These are phyloP conservation scores for Cryptosporidium viatorum DNA, from an alignment of 169 alveolate genomes.

Conservation along the genomic window DNA sequence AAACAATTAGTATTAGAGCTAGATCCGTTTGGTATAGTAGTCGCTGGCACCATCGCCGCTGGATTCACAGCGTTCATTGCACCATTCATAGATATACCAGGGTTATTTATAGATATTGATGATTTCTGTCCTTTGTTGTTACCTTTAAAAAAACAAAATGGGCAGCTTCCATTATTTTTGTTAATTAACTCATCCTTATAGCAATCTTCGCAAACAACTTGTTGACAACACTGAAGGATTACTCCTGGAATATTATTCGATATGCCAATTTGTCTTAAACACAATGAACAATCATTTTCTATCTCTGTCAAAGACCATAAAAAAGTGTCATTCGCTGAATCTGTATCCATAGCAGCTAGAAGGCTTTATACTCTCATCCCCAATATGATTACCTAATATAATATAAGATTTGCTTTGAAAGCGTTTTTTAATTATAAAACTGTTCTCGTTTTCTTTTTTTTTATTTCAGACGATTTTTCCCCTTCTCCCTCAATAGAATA, in stretches of 20 bases:
- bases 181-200: conserved; percentile 63
- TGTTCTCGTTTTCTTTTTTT: neutral
- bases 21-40: conserved; percentile 17
- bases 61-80: conserved; percentile 6
- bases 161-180: conserved; percentile 72
- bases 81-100: conserved; percentile 39
- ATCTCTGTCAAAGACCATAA: conserved; percentile 75
- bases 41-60: neutral
- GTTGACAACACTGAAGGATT: conserved; percentile 72
- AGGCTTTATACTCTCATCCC: conserved; percentile 76
- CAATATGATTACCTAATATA: conserved; percentile 48
- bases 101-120: conserved; percentile 14
- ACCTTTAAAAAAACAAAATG: conserved; percentile 74
- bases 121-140: conserved; percentile 44
- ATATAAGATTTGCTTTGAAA: conserved; percentile 18
- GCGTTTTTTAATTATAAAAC: conserved; percentile 12
- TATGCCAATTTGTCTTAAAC: conserved; percentile 69
- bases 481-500: conserved; percentile 63
- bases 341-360: conserved; percentile 66
- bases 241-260: conserved; percentile 36
- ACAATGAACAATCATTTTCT: conserved; percentile 72
- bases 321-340: conserved; percentile 64
- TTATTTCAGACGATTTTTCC: conserved; percentile 46
- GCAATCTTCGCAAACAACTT: conserved; percentile 67
- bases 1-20: conserved; percentile 1